Percentiles rank a stretch among this genome's conserved stretches.
phyloP scores from a whole-genome alignment of 2,329 filamentous ascomycete genomes.

The Aspergillus brunneoviolaceus region DNA sequence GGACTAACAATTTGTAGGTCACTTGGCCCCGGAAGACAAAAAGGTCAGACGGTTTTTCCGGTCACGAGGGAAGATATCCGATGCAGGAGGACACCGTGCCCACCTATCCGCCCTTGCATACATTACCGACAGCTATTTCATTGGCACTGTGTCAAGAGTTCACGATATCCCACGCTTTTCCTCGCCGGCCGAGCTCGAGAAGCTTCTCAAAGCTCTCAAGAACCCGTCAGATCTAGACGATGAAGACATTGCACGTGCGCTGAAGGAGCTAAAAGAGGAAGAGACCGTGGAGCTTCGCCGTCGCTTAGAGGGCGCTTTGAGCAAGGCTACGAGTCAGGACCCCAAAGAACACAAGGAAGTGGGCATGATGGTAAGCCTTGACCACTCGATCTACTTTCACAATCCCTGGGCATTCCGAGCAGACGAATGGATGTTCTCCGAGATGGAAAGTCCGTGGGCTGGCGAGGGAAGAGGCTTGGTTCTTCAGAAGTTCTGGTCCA shows the following conservation, averaged over 20 bases:
- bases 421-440: slow-evolving; percentile 53
- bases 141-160: slow-evolving; percentile 79
- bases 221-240: slow-evolving; percentile 47
- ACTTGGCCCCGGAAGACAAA: slow-evolving; percentile 60
- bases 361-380: slow-evolving; percentile 53
- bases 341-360: slow-evolving; percentile 37
- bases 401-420: slow-evolving; percentile 49
- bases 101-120: slow-evolving; percentile 89
- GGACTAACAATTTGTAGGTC: slow-evolving; percentile 20
- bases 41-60: slow-evolving; percentile 59
- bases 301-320: slow-evolving; percentile 35
- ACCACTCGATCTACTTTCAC: slow-evolving; percentile 55
- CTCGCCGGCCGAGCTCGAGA: slow-evolving; percentile 47
- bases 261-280: slow-evolving; percentile 45
- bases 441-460: slow-evolving; percentile 53
- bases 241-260: slow-evolving; percentile 39
- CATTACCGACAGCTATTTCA: slow-evolving; percentile 89
- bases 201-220: slow-evolving; percentile 40
- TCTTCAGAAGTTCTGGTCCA: slow-evolving; percentile 51
- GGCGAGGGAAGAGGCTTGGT: slow-evolving; percentile 51
- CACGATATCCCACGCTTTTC: slow-evolving; percentile 78
- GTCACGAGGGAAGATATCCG: slow-evolving; percentile 65
- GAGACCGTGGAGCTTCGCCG: slow-evolving; percentile 42
- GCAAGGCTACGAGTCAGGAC: slow-evolving; percentile 24
- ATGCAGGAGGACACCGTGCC: slow-evolving; percentile 70